A percentile compares a stretch with the other conserved stretches of the same genome.
These are phyloP conservation scores for Acaromyces ingoldii DNA, from an alignment of 1,284 basidiomycete species.

Conservation along the genomic window DNA sequence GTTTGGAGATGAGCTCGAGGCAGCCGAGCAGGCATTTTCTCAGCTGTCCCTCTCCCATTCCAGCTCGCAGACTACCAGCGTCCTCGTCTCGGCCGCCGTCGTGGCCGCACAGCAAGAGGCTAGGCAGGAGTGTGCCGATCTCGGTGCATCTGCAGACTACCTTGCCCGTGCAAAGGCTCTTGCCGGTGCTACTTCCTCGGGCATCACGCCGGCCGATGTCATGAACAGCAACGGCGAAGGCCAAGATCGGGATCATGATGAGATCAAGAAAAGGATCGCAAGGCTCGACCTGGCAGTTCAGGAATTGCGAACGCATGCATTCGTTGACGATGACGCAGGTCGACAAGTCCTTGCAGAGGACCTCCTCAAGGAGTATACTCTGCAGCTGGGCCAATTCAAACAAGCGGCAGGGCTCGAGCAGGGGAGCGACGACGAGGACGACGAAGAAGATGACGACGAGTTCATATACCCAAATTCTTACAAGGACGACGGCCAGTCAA, in stretches of 20 bases:
- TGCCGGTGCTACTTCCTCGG: conserved; percentile 28
- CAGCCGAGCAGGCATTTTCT: conserved; percentile 30
- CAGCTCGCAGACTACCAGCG: not conserved
- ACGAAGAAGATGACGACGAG: conserved; percentile 24
- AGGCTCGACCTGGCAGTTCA: conserved; percentile 38
- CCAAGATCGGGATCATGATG: conserved; percentile 18
- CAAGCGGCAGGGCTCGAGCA: conserved; percentile 36
- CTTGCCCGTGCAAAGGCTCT: conserved; percentile 31
- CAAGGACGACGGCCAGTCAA: conserved; percentile 43
- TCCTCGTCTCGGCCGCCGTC: conserved; percentile 21
- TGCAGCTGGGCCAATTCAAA: conserved; percentile 39
- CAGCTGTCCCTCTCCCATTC: not conserved
- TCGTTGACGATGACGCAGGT: conserved; percentile 34
- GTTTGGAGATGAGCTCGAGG: conserved; percentile 42
- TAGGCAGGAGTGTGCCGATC: conserved; percentile 23
- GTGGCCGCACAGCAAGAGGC: conserved; percentile 35
- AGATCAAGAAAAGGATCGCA: conserved; percentile 30
- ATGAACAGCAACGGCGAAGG: too few species aligned
- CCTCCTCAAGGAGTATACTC: conserved; percentile 36
- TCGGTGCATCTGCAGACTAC: conserved; percentile 35
- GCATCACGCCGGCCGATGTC: conserved; percentile 39
- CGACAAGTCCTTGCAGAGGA: conserved; percentile 36
- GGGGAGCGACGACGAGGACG: conserved; percentile 27
- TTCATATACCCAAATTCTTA: conserved; percentile 48
- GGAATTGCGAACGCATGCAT: conserved; percentile 30